Evolutionary conservation across 768 basidiomycete genomes (phyloP).

Genomic region (Mycena chlorophos): DNA sequence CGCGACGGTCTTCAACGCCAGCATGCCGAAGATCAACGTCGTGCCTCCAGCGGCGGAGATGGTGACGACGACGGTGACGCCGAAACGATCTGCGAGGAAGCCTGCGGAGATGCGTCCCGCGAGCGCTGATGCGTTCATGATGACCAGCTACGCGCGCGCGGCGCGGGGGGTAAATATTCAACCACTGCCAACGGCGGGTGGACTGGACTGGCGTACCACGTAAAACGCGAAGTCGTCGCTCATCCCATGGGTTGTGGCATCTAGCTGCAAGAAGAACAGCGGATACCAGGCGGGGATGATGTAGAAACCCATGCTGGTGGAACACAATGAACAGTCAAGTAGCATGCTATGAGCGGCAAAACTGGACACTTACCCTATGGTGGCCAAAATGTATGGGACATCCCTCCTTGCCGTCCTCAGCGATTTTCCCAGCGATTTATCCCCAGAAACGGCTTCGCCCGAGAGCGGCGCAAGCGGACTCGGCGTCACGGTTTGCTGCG

Average conservation of each 20-base stretch:
- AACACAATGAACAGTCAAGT: background rate
- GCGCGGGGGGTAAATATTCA: conserved; percentile 19
- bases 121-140: conserved; percentile 34
- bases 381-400: too few relatives aligned
- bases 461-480: conserved; percentile 16
- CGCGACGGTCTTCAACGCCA: conserved; percentile 29
- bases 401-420: too few relatives aligned
- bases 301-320: conserved; percentile 35
- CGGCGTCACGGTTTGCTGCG: background rate
- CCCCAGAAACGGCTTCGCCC: too few relatives aligned
- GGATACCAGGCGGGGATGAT: conserved; percentile 46
- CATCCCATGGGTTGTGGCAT: conserved; percentile 48
- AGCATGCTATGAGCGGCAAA: background rate
- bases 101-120: conserved; percentile 39
- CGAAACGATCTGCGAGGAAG: conserved; percentile 30
- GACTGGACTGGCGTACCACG: conserved; percentile 36
- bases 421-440: too few relatives aligned
- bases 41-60: conserved; percentile 27
- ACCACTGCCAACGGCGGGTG: conserved; percentile 2
- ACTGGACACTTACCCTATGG: conserved; percentile 33
- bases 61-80: conserved; percentile 33
- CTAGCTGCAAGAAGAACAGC: conserved; percentile 56
- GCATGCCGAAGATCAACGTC: conserved; percentile 36
- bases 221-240: conserved; percentile 51
- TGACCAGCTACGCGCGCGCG: too few relatives aligned